A percentile compares a stretch with the other conserved stretches of the same genome.
These are phyloP conservation scores for Debaryomyces castellii DNA, from an alignment of 805 yeast species.

Conservation along the genomic window DNA sequence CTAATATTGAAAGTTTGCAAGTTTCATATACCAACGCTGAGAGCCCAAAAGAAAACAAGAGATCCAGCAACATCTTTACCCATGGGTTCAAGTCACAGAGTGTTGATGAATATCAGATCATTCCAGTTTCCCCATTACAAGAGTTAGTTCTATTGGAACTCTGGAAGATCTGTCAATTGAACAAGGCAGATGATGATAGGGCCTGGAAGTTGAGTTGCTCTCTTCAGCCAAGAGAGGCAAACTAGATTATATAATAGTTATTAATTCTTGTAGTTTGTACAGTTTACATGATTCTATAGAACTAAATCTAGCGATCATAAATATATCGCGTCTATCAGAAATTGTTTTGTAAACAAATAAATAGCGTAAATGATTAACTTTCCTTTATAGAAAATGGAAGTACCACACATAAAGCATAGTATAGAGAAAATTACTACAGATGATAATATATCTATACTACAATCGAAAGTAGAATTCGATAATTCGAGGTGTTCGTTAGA, in stretches of 20 bases:
- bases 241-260: background rate
- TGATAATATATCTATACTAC: conserved; percentile 3
- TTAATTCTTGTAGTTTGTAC: background rate
- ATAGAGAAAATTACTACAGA: background rate
- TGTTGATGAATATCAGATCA: conserved; percentile 37
- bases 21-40: conserved; percentile 44
- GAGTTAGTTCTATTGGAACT: conserved; percentile 66
- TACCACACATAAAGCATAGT: background rate
- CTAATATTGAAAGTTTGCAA: conserved; percentile 68
- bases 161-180: conserved; percentile 66
- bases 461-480: conserved; percentile 15
- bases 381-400: background rate
- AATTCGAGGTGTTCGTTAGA: conserved; percentile 9
- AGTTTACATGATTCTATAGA: background rate
- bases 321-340: background rate
- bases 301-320: background rate
- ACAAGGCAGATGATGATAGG: conserved; percentile 61
- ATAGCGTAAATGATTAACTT: background rate
- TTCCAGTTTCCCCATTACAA: conserved; percentile 45
- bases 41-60: conserved; percentile 10
- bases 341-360: background rate
- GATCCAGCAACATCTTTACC: conserved; percentile 22
- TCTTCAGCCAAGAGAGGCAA: conserved; percentile 50
- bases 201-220: conserved; percentile 70
- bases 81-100: conserved; percentile 12